These are phyloP conservation scores for Venturia effusa DNA, from an alignment of 2,329 filamentous ascomycete genomes.

Conservation along the genomic window DNA sequence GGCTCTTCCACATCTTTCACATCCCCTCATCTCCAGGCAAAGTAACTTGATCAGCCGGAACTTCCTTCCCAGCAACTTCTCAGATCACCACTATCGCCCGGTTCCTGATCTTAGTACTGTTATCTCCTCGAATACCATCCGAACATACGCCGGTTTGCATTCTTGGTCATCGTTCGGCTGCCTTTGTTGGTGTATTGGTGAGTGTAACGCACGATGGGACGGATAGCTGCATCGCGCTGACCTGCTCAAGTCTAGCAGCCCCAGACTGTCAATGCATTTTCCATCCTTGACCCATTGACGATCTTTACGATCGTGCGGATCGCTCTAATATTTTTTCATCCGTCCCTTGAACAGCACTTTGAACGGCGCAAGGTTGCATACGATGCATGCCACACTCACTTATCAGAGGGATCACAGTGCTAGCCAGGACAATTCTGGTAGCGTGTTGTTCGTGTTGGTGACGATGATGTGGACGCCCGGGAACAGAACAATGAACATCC, in stretches of 20 bases:
- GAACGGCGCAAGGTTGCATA: slow-evolving; percentile 14
- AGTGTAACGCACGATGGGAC: background rate
- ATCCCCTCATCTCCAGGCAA: background rate
- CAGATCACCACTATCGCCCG: slow-evolving; percentile 1
- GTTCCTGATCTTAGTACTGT: background rate
- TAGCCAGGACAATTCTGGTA: slow-evolving; percentile 15
- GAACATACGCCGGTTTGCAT: background rate
- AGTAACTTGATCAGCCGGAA: background rate
- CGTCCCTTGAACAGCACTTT: slow-evolving; percentile 12
- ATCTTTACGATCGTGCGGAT: background rate
- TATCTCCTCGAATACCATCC: background rate
- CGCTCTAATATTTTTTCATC: background rate
- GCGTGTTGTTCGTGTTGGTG: slow-evolving; percentile 11
- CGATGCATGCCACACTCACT: slow-evolving; percentile 13
- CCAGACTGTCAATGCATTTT: background rate
- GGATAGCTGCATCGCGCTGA: background rate
- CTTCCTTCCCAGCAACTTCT: background rate
- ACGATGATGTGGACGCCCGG: slow-evolving; percentile 12
- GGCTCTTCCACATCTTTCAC: background rate
- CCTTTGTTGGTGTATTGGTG: background rate
- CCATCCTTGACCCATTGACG: background rate
- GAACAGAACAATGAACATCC: slow-evolving; percentile 17
- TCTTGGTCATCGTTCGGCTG: background rate
- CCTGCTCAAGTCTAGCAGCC: background rate
- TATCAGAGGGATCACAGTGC: slow-evolving; percentile 14